Evolutionary conservation across 805 yeast genomes (phyloP), one percentile per base, ranked within the genome.

Genomic region (Sugiyamaella chiloensis): DNA sequence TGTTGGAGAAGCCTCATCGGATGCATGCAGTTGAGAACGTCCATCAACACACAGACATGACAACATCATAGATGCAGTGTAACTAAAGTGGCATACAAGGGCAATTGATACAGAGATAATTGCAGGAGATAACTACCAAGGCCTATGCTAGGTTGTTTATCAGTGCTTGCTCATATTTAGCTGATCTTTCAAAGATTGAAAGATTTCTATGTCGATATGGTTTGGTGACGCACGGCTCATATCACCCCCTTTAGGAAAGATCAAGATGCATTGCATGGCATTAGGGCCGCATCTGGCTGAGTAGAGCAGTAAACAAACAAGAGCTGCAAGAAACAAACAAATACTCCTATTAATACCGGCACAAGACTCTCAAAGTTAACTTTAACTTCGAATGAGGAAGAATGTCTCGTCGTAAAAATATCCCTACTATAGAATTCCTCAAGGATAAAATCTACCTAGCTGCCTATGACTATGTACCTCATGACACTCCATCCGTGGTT

Each of bases 401-500:
- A 24, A 46, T 46, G 49, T 46, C 49, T 19, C 19, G 58, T 19
- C 46, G 57, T 26, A 50, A 41, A 29, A 48, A 56, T 32, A 43
- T 64, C 17, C 66, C 67, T 7, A 46, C 61, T 14, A 60, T 69
- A 35, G 73, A 69, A 54, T 69, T 62, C 51, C 58, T 69, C 16
- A 63, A 60, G 48, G 70, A 67, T 52, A 81, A 95, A 48, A 85
- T 91, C 24, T 93, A 93, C 61, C 78, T 91, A 7, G 97, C 96
- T 4, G 95, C 96, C 3, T 90, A 80, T 63, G 96, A 89, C 62
- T 69, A 75, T 53, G 70, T 79, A 12, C 99, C 98, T 1, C 73
- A 71, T 46, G 91, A 88, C 63, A 84, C 91, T 1, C 78, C 75
- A 21, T 83, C 83, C 29, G 68, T 81, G 36, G 95, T 87, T 1